Evolutionary conservation across 495 filamentous ascomycete genomes (phyloP).

Genomic region (Podospora bellae-mahoneyi): DNA sequence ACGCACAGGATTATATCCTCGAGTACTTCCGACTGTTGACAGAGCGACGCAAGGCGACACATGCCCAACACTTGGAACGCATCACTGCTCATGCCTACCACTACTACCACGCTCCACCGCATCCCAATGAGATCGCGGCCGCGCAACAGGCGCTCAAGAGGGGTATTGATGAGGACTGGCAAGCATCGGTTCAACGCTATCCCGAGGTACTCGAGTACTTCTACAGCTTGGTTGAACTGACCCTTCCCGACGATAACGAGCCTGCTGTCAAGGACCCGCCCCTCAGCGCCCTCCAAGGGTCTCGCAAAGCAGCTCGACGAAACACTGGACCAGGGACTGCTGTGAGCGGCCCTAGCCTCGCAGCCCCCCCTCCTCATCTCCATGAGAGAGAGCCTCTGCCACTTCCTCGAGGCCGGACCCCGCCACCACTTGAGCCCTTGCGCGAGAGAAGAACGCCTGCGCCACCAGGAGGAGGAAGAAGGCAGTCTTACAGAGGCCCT

Average conservation of each 20-base stretch:
- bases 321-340: conserved; percentile 28
- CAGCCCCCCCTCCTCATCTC: conserved; percentile 5
- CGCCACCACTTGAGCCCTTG: conserved; percentile 33
- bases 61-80: conserved; percentile 53
- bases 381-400: conserved; percentile 25
- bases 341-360: conserved; percentile 33
- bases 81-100: conserved; percentile 57
- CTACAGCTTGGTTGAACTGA: conserved; percentile 60
- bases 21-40: conserved; percentile 62
- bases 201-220: conserved; percentile 73
- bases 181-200: conserved; percentile 62
- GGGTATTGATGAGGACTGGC: conserved; percentile 73
- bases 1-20: conserved; percentile 67
- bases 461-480: conserved; percentile 26
- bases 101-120: conserved; percentile 52
- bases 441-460: conserved; percentile 36
- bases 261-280: conserved; percentile 53
- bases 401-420: conserved; percentile 31
- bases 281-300: conserved; percentile 49
- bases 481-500: conserved; percentile 25
- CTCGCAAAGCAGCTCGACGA: conserved; percentile 39
- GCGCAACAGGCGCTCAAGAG: conserved; percentile 60
- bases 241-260: conserved; percentile 54
- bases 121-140: conserved; percentile 55
- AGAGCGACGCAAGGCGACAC: conserved; percentile 56